Percentiles rank a stretch among this genome's conserved stretches.
Conservation (phyloP, 1,284 basidiomycete species). For the Porodaedalea pini region DNA sequence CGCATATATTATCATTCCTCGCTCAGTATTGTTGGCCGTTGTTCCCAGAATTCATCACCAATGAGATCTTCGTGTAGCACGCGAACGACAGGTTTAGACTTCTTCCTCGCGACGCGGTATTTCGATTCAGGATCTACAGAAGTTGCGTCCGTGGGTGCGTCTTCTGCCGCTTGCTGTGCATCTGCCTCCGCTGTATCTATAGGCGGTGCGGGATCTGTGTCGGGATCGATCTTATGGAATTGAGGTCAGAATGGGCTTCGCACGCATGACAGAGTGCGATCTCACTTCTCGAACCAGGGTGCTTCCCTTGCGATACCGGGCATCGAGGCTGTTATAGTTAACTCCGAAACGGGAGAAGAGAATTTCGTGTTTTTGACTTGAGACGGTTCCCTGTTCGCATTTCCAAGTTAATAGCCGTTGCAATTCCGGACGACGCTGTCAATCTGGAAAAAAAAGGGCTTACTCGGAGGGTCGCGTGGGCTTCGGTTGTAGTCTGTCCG, state of each 20-base stretch:
- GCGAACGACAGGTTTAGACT: conserved; percentile 3
- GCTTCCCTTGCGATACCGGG: conserved; percentile 84
- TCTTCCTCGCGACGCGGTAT: conserved; percentile 1
- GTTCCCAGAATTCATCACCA: conserved; percentile 17
- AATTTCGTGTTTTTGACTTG: conserved; percentile 89
- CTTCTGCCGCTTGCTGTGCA: background rate
- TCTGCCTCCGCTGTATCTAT: background rate
- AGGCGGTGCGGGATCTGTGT: background rate
- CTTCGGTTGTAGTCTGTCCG: conserved; percentile 73
- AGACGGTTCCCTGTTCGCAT: conserved; percentile 70
- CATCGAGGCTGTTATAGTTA: conserved; percentile 82
- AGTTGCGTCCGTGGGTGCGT: background rate
- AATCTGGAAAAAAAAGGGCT: conserved; percentile 24
- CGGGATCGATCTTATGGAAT: background rate
- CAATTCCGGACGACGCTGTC: background rate
- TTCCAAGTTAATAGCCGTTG: conserved; percentile 5
- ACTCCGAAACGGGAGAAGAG: conserved; percentile 78
- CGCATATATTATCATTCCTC: conserved; percentile 6
- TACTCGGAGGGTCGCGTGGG: conserved; percentile 76
- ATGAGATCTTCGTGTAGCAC: conserved; percentile 20
- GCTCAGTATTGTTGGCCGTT: conserved; percentile 2
- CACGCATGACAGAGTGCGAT: background rate
- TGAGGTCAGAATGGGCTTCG: background rate
- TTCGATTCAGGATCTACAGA: background rate
- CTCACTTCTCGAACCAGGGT: conserved; percentile 68